Base-by-base conservation (phyloP, 176 grass and related monocot genomes). In the Juncus effusus region DNA sequence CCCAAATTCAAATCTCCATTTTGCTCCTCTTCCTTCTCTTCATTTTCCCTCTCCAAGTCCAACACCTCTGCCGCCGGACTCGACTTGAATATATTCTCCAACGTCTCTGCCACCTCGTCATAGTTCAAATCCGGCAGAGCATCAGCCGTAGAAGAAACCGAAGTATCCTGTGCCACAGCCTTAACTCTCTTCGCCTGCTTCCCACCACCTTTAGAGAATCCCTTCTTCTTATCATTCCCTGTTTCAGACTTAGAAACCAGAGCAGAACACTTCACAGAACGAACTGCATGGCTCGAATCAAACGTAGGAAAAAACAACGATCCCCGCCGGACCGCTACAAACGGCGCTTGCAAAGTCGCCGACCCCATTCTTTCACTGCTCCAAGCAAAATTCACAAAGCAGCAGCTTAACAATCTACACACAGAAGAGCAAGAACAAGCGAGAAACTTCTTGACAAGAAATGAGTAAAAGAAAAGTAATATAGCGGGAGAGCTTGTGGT, bases 21-120 rank as follows among this genome's bases (percentile, higher is more conserved):
- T 56, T 63, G 40, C 53, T 16, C 64, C 56, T 60, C 73, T 69
- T 37, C 70, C 38, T 70, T 70, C 75, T 84, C 62, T 59, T 67
- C 51, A 76, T 52, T 55, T 1, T 7, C 61, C 76, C 75, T 57
- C 42, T 70, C 62, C 19, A 56, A 13, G 35, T 84, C 84, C 1
- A 68, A 77, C 12, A 90, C 75, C 2, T 81, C 74, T 47, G 44
- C 19, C 19, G 82, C 67, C 10, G 92, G 87, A 85, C 92, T 96
- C 52, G 88, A 84, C 74, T 88, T 79, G 82, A 91, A 96, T 60
- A 96, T 87, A 78, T 64, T 91, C 87, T 96, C 92, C 8, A 96
- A 76, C 58, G 77, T 67, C 41, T 88, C 92, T n/a, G 92, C 84
- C 13, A 96, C 84, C 77, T 91, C 82, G 74, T 80, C 80, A 74